Percentiles rank a stretch among this genome's conserved stretches.
Evolutionary conservation across 805 yeast genomes (phyloP).

Genomic region (Peterozyma xylosa): DNA sequence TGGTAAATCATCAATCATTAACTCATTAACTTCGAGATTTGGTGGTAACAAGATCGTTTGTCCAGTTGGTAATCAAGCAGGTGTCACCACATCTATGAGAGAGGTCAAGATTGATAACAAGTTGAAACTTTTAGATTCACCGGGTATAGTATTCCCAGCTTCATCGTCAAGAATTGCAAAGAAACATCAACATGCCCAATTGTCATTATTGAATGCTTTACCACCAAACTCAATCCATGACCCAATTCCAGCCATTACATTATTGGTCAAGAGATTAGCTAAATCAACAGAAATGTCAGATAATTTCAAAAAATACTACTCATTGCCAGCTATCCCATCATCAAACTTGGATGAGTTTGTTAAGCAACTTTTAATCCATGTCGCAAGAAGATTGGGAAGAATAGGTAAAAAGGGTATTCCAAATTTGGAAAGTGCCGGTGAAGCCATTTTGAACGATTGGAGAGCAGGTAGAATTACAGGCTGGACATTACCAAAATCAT

Average conservation of each 20-base stretch:
- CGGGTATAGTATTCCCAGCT: slow-evolving; percentile 93
- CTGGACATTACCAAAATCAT: slow-evolving; percentile 70
- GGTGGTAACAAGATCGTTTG: slow-evolving; percentile 70
- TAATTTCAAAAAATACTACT: slow-evolving; percentile 64
- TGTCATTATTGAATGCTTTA: slow-evolving; percentile 80
- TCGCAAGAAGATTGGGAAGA: slow-evolving; percentile 90
- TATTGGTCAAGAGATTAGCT: slow-evolving; percentile 69
- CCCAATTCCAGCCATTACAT: slow-evolving; percentile 74
- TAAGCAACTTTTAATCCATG: slow-evolving; percentile 82
- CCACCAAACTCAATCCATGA: slow-evolving; percentile 83
- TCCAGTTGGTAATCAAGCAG: slow-evolving; percentile 97
- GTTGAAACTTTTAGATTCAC: slow-evolving; percentile 85
- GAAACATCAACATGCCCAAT: slow-evolving; percentile 75
- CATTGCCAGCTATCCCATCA: slow-evolving; percentile 73
- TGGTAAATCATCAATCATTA: slow-evolving; percentile 92
- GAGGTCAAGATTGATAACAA: slow-evolving; percentile 90
- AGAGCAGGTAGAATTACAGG: slow-evolving; percentile 92
- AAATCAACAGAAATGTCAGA: slow-evolving; percentile 73
- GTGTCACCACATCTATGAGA: slow-evolving; percentile 88
- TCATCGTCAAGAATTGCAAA: slow-evolving; percentile 37
- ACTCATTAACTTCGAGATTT: slow-evolving; percentile 78
- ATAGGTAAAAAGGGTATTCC: slow-evolving; percentile 92
- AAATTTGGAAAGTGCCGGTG: slow-evolving; percentile 78
- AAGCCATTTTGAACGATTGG: slow-evolving; percentile 86
- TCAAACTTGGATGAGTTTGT: slow-evolving; percentile 68